Conservation (phyloP, 2,329 filamentous ascomycete genomes). For the Pyrenophora tritici-repentis region DNA sequence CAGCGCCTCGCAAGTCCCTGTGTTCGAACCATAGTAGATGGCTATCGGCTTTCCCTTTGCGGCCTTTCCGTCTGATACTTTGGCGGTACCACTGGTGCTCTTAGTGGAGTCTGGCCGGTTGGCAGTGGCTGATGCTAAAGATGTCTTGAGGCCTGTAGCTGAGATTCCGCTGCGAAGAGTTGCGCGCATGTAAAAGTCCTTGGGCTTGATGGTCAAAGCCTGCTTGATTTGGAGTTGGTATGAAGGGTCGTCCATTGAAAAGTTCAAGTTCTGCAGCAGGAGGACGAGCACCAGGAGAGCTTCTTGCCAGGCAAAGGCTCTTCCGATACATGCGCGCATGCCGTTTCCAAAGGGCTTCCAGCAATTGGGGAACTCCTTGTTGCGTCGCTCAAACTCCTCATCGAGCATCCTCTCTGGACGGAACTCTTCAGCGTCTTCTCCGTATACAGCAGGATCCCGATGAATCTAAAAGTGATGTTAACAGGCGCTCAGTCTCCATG, state of each 20-base stretch:
- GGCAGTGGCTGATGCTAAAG: slow-evolving; percentile 29
- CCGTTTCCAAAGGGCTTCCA: slow-evolving; percentile 63
- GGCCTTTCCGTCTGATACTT: slow-evolving; percentile 10
- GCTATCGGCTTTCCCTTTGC: slow-evolving; percentile 39
- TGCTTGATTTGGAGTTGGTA: slow-evolving; percentile 53
- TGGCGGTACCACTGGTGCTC: background rate
- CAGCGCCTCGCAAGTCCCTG: slow-evolving; percentile 50
- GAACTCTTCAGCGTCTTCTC: slow-evolving; percentile 53
- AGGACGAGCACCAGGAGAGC: slow-evolving; percentile 52
- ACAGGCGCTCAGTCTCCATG: background rate
- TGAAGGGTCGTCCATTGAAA: slow-evolving; percentile 50
- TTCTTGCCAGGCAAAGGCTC: slow-evolving; percentile 62
- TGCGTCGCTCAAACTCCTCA: slow-evolving; percentile 47
- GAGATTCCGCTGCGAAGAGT: slow-evolving; percentile 39
- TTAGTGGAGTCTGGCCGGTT: slow-evolving; percentile 19
- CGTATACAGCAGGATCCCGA: slow-evolving; percentile 50
- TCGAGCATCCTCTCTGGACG: slow-evolving; percentile 56
- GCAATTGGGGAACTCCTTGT: slow-evolving; percentile 47
- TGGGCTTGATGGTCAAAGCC: slow-evolving; percentile 54
- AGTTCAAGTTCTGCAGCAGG: slow-evolving; percentile 54
- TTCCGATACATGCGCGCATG: slow-evolving; percentile 58
- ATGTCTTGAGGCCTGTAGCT: slow-evolving; percentile 39
- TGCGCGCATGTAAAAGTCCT: slow-evolving; percentile 48
- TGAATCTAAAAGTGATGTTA: slow-evolving; percentile 34
- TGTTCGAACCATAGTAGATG: slow-evolving; percentile 50